Base-by-base conservation (phyloP, 176 grass and related monocot genomes). In the Pontederia paniculata region DNA sequence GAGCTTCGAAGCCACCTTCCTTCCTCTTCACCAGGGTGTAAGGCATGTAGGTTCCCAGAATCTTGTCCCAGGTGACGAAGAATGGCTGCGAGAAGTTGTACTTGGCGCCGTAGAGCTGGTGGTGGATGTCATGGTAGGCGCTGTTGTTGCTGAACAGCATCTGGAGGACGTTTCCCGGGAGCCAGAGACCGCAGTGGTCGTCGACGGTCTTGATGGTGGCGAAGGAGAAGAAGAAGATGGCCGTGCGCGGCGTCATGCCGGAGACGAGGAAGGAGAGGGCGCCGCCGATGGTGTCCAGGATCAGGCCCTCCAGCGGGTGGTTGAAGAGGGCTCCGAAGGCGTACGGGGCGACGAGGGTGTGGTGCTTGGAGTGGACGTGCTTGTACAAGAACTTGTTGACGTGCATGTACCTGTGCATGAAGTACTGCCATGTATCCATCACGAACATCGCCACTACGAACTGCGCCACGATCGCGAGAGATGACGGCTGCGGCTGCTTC, bases 401-500 rank as follows among this genome's bases (percentile, higher is more conserved):
- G 44, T 88, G 84, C 84, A 88, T 88, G 62, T 88, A 88, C 72
- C 84, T 88, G 84, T 88, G 84, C 84, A 88, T 88, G 79, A 83
- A 88, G 72, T 88, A 88, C 55, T 88, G 84, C 84, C 84, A 88
- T 65, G 84, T 88, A 68, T 88, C 84, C 79, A 88, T 82, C 57
- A 83, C 84, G 15, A 88, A 69, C 84, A 87, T 87, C 4, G 79
- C 84, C 11, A 50, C 48, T 5, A 50, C n/a, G 48, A 50, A 50
- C 48, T 50, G 48, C 4, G 15, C 48, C 15, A 50, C n/a, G 48
- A 50, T 50, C 48, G 15, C 48, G 5, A 37, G 28, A 37, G 28
- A 2, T 6, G 28, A 37, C 28, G 28, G 28, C 28, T 37, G 28
- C 28, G 28, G 3, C 28, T 37, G 28, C 28, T 37, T 37, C 5